Conservation (phyloP, 75 land plant species). For the Cunninghamia lanceolata region DNA sequence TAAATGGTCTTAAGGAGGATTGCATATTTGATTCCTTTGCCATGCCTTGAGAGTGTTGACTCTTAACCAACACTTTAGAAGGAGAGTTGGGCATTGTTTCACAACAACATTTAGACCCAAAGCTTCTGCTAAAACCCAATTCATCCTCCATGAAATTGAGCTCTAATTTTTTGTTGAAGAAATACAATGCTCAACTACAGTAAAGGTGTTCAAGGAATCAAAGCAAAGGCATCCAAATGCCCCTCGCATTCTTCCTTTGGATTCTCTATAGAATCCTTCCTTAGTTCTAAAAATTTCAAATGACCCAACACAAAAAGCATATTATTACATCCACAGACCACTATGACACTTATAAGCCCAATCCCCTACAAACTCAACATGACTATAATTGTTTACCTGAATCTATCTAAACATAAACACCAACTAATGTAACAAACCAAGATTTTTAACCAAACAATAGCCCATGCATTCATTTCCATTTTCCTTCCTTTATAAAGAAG, state of each 20-base stretch:
- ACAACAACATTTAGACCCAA: not conserved
- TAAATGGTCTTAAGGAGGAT: no score
- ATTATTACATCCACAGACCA: not conserved
- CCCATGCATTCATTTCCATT: no score
- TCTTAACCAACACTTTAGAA: no score
- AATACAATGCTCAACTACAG: not conserved
- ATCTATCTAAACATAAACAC: no score
- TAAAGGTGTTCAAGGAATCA: not conserved
- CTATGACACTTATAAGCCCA: conserved; percentile 6
- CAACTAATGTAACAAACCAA: no score
- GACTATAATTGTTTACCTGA: not conserved
- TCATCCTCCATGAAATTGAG: not conserved
- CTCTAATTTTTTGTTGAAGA: not conserved
- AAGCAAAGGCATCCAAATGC: not conserved
- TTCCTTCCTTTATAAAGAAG: no score
- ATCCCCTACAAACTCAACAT: not conserved
- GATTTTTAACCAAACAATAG: no score
- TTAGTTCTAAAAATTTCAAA: not conserved
- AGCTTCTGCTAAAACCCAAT: not conserved
- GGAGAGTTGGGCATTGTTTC: not conserved
- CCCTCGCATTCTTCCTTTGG: not conserved
- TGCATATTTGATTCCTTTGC: no score
- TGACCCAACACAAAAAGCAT: not conserved
- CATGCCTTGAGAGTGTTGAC: not conserved
- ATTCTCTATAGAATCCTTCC: not conserved